These are phyloP conservation scores for Apiospora rasikravindrae DNA, from an alignment of 2,329 filamentous ascomycete species.

Conservation along the genomic window DNA sequence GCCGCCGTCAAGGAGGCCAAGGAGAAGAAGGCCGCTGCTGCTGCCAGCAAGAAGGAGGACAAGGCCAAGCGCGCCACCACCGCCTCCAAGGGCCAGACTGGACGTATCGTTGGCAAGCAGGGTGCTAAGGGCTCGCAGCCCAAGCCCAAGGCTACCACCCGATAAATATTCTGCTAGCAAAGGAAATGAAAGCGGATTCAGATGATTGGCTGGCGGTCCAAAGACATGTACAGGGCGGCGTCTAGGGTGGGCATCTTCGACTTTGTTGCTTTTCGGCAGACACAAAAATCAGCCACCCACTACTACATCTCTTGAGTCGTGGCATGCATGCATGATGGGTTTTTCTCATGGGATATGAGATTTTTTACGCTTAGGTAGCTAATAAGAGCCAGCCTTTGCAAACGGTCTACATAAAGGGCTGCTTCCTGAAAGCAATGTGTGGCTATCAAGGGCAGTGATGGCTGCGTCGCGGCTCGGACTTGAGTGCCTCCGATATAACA, in stretches of 20 bases:
- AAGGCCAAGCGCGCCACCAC: slow-evolving; percentile 90
- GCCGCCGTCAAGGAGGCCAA: slow-evolving; percentile 96
- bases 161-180: slow-evolving; percentile 60
- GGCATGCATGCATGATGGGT: slow-evolving; percentile 34
- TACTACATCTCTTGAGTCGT: slow-evolving; percentile 35
- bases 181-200: slow-evolving; percentile 17
- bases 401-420: slow-evolving; percentile 27
- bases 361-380: slow-evolving; percentile 38
- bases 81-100: slow-evolving; percentile 77
- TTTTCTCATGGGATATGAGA: slow-evolving; percentile 36
- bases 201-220: slow-evolving; percentile 24
- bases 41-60: slow-evolving; percentile 96
- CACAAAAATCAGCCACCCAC: slow-evolving; percentile 27
- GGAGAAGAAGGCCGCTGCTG: slow-evolving; percentile 92
- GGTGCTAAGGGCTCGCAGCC: slow-evolving; percentile 86
- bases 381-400: slow-evolving; percentile 38
- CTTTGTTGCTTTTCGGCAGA: slow-evolving; percentile 31
- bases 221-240: slow-evolving; percentile 39
- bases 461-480: neutral
- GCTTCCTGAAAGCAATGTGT: slow-evolving; percentile 6
- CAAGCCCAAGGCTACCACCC: slow-evolving; percentile 86
- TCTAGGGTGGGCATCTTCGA: slow-evolving; percentile 41
- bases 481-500: neutral
- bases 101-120: slow-evolving; percentile 93
- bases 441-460: neutral